Conservation (phyloP, 2,329 filamentous ascomycete genomes). For the Teratosphaeriaceae sp. region DNA sequence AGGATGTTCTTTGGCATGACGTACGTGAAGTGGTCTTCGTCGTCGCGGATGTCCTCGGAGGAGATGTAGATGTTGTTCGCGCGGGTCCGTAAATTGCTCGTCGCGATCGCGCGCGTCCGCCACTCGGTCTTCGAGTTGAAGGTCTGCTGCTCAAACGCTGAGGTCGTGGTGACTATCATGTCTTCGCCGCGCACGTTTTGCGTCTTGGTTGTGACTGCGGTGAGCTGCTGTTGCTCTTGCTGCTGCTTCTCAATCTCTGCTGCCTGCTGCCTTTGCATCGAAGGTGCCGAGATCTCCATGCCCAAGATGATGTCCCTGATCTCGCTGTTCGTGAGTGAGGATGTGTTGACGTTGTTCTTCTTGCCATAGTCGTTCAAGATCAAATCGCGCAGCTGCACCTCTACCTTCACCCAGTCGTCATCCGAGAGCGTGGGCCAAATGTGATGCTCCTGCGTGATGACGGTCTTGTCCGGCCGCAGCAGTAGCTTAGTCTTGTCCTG, state of each 20-base stretch:
- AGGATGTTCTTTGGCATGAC: slow-evolving; percentile 99
- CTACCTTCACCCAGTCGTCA: slow-evolving; percentile 99
- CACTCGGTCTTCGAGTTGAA: slow-evolving; percentile 99
- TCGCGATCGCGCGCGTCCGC: slow-evolving; percentile 93
- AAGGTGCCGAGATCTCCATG: slow-evolving; percentile 99
- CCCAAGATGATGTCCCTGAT: slow-evolving; percentile 96
- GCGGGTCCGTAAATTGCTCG: slow-evolving; percentile 86
- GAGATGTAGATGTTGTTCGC: slow-evolving; percentile 99
- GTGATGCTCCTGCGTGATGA: slow-evolving; percentile 97
- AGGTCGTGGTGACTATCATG: slow-evolving; percentile 96
- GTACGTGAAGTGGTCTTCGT: slow-evolving; percentile 85
- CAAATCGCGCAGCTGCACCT: slow-evolving; percentile 88
- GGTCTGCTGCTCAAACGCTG: slow-evolving; percentile 93
- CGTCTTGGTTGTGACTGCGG: slow-evolving; percentile 95
- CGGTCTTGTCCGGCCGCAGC: slow-evolving; percentile 90
- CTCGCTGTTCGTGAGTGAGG: slow-evolving; percentile 92
- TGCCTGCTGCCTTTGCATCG: slow-evolving; percentile 95
- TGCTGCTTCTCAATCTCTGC: slow-evolving; percentile 99
- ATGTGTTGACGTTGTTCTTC: slow-evolving; percentile 99
- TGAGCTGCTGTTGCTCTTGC: slow-evolving; percentile 92
- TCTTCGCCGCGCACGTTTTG: slow-evolving; percentile 96
- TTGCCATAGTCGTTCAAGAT: slow-evolving; percentile 99
- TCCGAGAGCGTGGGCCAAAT: slow-evolving; percentile 95
- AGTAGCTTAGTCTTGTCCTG: slow-evolving; percentile 97
- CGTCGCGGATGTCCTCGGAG: slow-evolving; percentile 84